Evolutionary conservation across 108 stramenopile genomes (phyloP).

Genomic region (Conticribra weissflogii): DNA sequence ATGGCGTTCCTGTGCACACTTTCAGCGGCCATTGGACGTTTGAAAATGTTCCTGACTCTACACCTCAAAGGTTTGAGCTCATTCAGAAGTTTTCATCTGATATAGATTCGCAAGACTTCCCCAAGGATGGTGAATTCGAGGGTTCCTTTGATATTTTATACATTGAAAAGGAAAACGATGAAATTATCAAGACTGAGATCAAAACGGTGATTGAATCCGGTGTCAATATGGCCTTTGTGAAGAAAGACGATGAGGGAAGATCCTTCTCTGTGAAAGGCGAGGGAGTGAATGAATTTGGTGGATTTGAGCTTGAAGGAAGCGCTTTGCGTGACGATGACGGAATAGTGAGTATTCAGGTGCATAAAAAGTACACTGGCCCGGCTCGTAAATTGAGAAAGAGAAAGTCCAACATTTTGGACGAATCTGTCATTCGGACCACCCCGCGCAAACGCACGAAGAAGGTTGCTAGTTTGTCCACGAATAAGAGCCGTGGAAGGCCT

Average conservation of each 20-base stretch:
- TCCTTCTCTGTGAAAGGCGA: not conserved
- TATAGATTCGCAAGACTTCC: not conserved
- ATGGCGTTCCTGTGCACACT: not conserved
- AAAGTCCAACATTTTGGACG: not conserved
- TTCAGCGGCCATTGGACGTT: not conserved
- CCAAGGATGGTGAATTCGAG: not conserved
- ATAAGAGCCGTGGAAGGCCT: not conserved
- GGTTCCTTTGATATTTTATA: not conserved
- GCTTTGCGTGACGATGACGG: not conserved
- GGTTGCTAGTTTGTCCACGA: not conserved
- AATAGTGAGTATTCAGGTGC: not conserved
- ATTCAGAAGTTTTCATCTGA: not conserved
- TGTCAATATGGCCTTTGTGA: not conserved
- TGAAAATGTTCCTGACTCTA: not conserved
- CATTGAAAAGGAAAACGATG: no score
- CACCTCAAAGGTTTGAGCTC: not conserved
- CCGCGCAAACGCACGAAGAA: constrained; percentile 1
- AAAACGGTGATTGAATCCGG: not conserved
- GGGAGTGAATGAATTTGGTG: not conserved
- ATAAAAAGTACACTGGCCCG: not conserved
- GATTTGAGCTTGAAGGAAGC: not conserved
- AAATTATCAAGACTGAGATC: no score
- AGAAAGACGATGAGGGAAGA: not conserved
- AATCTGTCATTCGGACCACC: not conserved
- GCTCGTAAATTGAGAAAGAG: not conserved